phyloP scores from a whole-genome alignment of 306 rosid genomes.

The Hippophae tibetana region DNA sequence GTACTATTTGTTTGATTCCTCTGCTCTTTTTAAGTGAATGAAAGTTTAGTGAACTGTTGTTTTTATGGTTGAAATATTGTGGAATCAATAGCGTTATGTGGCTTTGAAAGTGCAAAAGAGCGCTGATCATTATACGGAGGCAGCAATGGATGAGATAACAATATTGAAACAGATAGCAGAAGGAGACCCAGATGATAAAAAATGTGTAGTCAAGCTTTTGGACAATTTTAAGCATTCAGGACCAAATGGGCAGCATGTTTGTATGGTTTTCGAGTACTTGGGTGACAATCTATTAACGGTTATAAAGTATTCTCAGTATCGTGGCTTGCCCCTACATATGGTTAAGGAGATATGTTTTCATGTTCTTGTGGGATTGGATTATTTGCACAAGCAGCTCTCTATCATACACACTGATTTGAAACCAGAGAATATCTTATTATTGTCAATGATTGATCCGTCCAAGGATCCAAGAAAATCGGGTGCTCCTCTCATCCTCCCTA shows the following conservation, averaged over 20 bases:
- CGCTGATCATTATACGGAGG: slow-evolving; percentile 95
- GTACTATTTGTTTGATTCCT: not conserved
- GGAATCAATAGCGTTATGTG: slow-evolving; percentile 58
- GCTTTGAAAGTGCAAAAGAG: slow-evolving; percentile 97
- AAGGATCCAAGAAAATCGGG: slow-evolving; percentile 81
- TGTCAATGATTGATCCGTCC: slow-evolving; percentile 66
- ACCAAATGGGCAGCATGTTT: slow-evolving; percentile 90
- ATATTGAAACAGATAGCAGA: slow-evolving; percentile 88
- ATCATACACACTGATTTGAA: slow-evolving; percentile 95
- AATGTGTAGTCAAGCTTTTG: slow-evolving; percentile 89
- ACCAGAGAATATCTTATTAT: slow-evolving; percentile 75
- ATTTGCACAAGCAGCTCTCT: slow-evolving; percentile 83
- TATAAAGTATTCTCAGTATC: slow-evolving; percentile 71
- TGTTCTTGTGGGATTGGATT: slow-evolving; percentile 82
- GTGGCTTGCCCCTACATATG: slow-evolving; percentile 68
- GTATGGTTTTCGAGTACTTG: slow-evolving; percentile 91
- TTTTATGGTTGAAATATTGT: slow-evolving; percentile 14
- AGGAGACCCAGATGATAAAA: slow-evolving; percentile 71
- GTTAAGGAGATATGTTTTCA: slow-evolving; percentile 90
- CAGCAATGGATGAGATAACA: slow-evolving; percentile 91
- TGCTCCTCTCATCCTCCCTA: slow-evolving; percentile 51
- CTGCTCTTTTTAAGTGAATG: not conserved
- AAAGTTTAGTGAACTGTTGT: slow-evolving; percentile 6
- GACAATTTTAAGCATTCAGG: slow-evolving; percentile 97
- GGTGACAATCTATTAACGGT: slow-evolving; percentile 93